These are phyloP conservation scores for Fomitopsis betulina DNA, from an alignment of 1,284 basidiomycete species.

Conservation along the genomic window DNA sequence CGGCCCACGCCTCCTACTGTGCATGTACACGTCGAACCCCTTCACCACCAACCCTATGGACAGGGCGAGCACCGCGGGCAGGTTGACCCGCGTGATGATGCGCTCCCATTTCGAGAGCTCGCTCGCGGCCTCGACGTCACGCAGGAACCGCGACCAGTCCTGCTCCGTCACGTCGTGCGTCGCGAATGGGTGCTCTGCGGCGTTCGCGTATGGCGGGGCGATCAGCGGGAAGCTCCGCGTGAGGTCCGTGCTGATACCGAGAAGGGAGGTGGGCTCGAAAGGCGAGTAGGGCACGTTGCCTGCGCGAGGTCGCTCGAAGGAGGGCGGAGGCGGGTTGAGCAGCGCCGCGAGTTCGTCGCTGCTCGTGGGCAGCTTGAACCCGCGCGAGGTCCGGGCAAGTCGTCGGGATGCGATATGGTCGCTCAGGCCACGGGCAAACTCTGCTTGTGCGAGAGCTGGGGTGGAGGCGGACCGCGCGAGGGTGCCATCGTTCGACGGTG, in stretches of 20 bases:
- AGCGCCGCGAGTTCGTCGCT: conserved; percentile 5
- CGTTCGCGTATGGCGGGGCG: conserved; percentile 13
- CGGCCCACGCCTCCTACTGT: conserved; percentile 13
- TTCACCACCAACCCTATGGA: conserved; percentile 8
- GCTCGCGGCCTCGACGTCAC: conserved; percentile 7
- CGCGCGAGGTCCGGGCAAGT: neutral
- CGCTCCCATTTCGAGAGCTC: conserved; percentile 19
- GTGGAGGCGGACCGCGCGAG: neutral
- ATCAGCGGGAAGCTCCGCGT: conserved; percentile 12
- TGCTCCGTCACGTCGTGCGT: conserved; percentile 32
- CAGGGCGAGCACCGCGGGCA: conserved; percentile 9
- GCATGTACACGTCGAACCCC: conserved; percentile 14
- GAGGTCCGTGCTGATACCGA: conserved; percentile 9
- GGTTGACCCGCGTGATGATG: conserved; percentile 12
- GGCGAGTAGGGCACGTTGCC: conserved; percentile 2
- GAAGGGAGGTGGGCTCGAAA: conserved; percentile 10
- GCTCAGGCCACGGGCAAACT: conserved; percentile 1
- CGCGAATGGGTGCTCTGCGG: conserved; percentile 31
- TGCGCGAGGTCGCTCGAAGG: conserved; percentile 7
- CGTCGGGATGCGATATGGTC: neutral
- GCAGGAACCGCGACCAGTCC: conserved; percentile 28
- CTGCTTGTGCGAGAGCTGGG: neutral
- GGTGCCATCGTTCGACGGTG: neutral
- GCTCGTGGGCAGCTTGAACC: neutral
- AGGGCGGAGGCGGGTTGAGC: conserved; percentile 13